Conservation (phyloP, 306 rosid genomes). For the Gleditsia sinensis region DNA sequence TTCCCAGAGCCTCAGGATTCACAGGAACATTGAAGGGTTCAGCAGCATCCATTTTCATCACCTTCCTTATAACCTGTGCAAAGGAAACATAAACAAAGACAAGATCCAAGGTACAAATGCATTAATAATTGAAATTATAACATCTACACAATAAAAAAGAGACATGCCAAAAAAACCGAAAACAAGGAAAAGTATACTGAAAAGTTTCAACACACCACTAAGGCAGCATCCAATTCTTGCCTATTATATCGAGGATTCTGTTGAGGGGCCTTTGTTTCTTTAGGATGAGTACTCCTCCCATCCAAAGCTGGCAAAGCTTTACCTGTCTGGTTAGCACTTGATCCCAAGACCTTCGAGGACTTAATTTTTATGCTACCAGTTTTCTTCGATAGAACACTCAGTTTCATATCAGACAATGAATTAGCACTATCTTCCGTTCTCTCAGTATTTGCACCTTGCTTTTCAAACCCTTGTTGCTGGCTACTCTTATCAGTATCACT, state of each 20-base stretch:
- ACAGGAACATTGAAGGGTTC: constrained; percentile 97
- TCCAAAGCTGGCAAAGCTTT: constrained; percentile 34
- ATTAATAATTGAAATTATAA: constrained; percentile 19
- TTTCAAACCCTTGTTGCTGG: constrained; percentile 69
- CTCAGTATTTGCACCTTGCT: constrained; percentile 48
- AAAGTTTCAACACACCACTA: constrained; percentile 53
- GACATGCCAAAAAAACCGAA: background rate
- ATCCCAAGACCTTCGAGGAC: constrained; percentile 69
- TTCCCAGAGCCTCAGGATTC: constrained; percentile 91
- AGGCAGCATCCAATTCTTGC: constrained; percentile 74
- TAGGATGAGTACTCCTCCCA: constrained; percentile 41
- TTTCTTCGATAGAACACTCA: constrained; percentile 51
- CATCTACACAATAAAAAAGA: constrained; percentile 1
- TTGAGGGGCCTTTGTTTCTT: constrained; percentile 48
- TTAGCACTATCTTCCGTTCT: constrained; percentile 79
- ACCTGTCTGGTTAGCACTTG: constrained; percentile 44
- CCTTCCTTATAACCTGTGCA: constrained; percentile 78
- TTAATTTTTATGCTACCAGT: constrained; percentile 76
- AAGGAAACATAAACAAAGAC: constrained; percentile 11
- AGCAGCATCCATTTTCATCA: constrained; percentile 97
- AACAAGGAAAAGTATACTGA: constrained; percentile 18
- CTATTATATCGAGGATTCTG: constrained; percentile 53
- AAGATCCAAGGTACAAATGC: constrained; percentile 7
- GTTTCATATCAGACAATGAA: constrained; percentile 54
- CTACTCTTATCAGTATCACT: constrained; percentile 91